Conservation (phyloP, 148 eudicot genomes). For the Beta vulgaris region DNA sequence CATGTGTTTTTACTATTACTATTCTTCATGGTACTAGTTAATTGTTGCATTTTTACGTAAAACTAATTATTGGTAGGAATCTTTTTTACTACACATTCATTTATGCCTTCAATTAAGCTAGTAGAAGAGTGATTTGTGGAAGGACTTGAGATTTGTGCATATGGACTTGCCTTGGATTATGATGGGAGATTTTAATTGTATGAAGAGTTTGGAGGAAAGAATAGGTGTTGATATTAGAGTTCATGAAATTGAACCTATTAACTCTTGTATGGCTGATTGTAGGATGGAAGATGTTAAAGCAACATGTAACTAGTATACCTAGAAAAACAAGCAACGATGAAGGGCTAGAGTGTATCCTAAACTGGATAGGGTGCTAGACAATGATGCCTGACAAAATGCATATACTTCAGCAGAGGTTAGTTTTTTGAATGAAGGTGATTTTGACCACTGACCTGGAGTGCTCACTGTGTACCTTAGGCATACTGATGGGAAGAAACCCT, state of each 20-base stretch:
- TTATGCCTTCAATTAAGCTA: neutral
- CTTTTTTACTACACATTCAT: too few relatives aligned
- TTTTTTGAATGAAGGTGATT: neutral
- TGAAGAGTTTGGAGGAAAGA: too few relatives aligned
- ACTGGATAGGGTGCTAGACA: neutral
- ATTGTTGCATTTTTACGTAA: neutral
- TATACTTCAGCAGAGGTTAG: neutral
- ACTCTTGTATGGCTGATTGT: neutral
- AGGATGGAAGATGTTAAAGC: neutral
- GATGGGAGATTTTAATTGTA: neutral
- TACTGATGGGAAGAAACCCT: neutral
- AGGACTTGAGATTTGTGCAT: neutral
- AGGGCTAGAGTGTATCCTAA: neutral
- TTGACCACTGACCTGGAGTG: neutral
- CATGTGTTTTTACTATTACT: neutral
- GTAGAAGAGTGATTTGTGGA: neutral
- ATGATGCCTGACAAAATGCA: neutral
- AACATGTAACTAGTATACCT: neutral
- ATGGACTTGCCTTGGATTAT: neutral
- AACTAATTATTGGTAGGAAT: neutral
- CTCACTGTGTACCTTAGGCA: neutral
- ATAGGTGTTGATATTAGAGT: too few relatives aligned
- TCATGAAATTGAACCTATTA: too few relatives aligned
- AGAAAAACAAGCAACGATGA: neutral
- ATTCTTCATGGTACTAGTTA: neutral